These are phyloP conservation scores for Selaginella moellendorffii DNA, from an alignment of 75 land plant species.

Conservation along the genomic window DNA sequence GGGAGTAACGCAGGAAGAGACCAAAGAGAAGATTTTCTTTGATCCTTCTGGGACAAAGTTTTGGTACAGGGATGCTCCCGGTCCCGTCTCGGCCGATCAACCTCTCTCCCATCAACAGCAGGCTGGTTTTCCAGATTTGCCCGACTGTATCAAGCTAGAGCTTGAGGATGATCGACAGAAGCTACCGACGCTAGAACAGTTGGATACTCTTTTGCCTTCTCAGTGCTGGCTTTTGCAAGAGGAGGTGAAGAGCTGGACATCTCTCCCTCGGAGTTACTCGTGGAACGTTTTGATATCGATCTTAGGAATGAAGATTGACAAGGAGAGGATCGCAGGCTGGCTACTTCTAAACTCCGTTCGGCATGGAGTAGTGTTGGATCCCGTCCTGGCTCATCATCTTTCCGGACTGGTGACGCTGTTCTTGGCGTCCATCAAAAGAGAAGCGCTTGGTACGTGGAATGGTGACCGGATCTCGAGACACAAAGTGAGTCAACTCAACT, in stretches of 20 bases:
- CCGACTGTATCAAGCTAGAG: too few relatives aligned
- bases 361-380: slow-evolving; percentile 52
- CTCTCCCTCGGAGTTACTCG: slow-evolving; percentile 27
- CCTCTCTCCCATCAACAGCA: slow-evolving; percentile 8
- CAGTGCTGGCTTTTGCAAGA: slow-evolving; percentile 32
- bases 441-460: slow-evolving; percentile 16
- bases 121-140: too few relatives aligned
- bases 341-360: slow-evolving; percentile 44
- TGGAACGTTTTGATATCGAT: slow-evolving; percentile 18
- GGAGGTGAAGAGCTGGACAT: slow-evolving; percentile 49
- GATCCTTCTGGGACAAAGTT: slow-evolving; percentile 17
- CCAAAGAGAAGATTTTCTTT: neutral
- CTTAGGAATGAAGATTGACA: slow-evolving; percentile 16
- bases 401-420: slow-evolving; percentile 43
- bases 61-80: slow-evolving; percentile 70
- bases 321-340: slow-evolving; percentile 35
- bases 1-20: neutral
- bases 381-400: slow-evolving; percentile 44
- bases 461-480: neutral
- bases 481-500: slow-evolving; percentile 16
- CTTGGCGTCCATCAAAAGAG: slow-evolving; percentile 39
- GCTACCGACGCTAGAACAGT: neutral
- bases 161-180: too few relatives aligned
- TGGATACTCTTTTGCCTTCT: slow-evolving; percentile 33
- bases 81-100: slow-evolving; percentile 24